phyloP scores from a whole-genome alignment of 192 early-diverging fungal genomes.

The Coemansia sp. region DNA sequence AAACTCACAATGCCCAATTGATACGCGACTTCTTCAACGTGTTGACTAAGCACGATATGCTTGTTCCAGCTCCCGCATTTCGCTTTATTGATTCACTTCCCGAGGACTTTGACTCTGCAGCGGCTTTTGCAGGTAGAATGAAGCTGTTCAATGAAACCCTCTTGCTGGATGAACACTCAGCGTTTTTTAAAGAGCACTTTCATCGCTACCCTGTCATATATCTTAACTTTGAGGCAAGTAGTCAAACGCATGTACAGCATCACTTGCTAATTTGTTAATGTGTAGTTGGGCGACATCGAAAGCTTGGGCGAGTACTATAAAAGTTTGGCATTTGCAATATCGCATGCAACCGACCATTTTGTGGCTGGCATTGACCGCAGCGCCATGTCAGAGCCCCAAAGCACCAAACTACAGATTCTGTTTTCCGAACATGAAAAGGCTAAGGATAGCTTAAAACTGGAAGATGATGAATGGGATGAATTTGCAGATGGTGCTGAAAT shows the following conservation, averaged over 20 bases:
- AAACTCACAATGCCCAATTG: too few relatives aligned
- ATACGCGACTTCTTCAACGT: not conserved
- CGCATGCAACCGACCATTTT: not conserved
- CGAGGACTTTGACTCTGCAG: not conserved
- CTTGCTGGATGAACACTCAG: not conserved
- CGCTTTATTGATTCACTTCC: not conserved
- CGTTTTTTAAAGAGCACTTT: conserved; percentile 3
- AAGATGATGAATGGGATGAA: not conserved
- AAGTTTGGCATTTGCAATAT: not conserved
- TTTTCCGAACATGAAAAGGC: not conserved
- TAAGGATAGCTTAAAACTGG: not conserved
- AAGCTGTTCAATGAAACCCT: conserved; percentile 2
- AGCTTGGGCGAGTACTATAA: too few relatives aligned
- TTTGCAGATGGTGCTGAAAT: not conserved
- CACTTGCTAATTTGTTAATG: too few relatives aligned
- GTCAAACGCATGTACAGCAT: not conserved
- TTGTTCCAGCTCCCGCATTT: not conserved
- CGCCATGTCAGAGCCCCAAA: not conserved
- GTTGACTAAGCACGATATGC: conserved; percentile 3
- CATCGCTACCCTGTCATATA: not conserved
- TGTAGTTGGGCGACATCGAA: not conserved
- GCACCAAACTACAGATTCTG: not conserved
- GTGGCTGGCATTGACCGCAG: not conserved
- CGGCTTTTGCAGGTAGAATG: conserved; percentile 1
- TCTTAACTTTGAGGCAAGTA: not conserved